Evolutionary conservation across 768 basidiomycete genomes (phyloP).

Genomic region (Peribolospora kevripleyi): DNA sequence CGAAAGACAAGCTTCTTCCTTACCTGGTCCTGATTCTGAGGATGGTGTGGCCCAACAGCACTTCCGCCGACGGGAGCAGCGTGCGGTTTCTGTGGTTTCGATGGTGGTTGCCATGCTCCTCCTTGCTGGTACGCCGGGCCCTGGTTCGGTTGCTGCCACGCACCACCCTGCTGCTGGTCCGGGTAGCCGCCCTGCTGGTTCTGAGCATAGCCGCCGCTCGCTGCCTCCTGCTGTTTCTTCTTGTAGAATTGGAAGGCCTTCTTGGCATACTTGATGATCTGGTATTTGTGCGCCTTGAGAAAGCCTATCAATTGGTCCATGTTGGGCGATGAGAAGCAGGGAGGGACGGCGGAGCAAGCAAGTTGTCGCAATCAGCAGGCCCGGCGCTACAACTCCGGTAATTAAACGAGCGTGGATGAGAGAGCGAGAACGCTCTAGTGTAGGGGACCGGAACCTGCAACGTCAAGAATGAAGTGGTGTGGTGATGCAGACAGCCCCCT

Average conservation of each 20-base stretch:
- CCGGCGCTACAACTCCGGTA: no score
- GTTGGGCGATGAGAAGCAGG: no score
- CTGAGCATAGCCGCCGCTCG: background rate
- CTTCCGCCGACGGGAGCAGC: background rate
- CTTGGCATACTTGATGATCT: constrained; percentile 3
- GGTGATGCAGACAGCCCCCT: no score
- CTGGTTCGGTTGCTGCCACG: background rate
- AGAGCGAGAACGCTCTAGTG: no score
- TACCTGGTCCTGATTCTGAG: constrained; percentile 9
- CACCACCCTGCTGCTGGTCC: background rate
- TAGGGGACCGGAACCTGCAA: no score
- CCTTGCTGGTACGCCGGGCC: background rate
- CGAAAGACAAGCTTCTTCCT: constrained; percentile 3
- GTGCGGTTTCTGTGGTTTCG: no score
- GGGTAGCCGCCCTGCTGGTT: background rate
- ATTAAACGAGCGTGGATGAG: no score
- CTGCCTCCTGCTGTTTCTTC: background rate
- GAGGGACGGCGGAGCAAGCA: no score
- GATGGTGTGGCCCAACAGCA: background rate
- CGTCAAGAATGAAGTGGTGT: no score
- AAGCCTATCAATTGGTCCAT: no score
- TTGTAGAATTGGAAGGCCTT: constrained; percentile 5
- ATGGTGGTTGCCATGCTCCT: background rate
- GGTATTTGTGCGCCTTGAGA: background rate
- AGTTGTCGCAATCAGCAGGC: no score